Percentiles rank a stretch among this genome's conserved stretches.
Conservation (phyloP, 148 eudicot genomes). For the Chenopodium berlandieri region DNA sequence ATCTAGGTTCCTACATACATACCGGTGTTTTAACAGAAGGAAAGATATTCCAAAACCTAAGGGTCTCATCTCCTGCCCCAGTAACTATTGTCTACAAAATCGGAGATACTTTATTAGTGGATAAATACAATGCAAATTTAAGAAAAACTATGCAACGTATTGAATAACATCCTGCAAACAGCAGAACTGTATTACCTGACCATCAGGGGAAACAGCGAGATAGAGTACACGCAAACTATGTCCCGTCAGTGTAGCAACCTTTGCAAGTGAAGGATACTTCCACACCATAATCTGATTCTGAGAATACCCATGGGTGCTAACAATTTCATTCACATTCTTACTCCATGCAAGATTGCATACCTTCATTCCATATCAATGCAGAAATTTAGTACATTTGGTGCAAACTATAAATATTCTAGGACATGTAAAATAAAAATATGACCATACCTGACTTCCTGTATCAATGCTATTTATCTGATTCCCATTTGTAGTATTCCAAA, state of each 20-base stretch:
- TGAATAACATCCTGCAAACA: background rate
- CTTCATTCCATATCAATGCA: constrained; percentile 30
- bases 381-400: background rate
- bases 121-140: background rate
- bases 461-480: constrained; percentile 77
- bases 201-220: constrained; percentile 93
- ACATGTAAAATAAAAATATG: background rate
- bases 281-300: constrained; percentile 99
- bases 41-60: constrained; percentile 93
- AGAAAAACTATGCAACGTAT: background rate
- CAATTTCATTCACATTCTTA: constrained; percentile 94
- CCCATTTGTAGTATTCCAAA: constrained; percentile 93
- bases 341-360: constrained; percentile 99
- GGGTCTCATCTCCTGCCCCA: constrained; percentile 96
- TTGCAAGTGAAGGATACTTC: constrained; percentile 88
- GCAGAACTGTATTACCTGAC: constrained; percentile 57
- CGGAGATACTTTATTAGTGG: background rate
- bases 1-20: constrained; percentile 20
- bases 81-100: constrained; percentile 84
- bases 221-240: constrained; percentile 91
- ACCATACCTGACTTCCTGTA: constrained; percentile 87
- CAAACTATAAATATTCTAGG: background rate
- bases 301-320: constrained; percentile 99
- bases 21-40: constrained; percentile 86
- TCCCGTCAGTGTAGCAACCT: constrained; percentile 97